Evolutionary conservation across 768 basidiomycete species (phyloP), one percentile per base, ranked within the genome.

Genomic region (Mycena filopes): DNA sequence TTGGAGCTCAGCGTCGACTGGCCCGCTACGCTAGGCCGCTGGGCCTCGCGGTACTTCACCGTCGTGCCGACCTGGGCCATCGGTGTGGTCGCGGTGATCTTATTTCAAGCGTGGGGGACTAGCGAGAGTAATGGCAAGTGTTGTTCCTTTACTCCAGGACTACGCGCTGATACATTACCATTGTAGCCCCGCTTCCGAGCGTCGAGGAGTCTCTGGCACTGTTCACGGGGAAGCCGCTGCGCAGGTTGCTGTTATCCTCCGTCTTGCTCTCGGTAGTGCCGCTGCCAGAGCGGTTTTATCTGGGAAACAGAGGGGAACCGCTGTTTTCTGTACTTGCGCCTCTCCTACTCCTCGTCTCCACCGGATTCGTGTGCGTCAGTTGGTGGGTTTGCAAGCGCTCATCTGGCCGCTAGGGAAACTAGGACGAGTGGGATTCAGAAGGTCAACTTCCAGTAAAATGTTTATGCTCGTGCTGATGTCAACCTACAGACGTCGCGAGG

Each of bases 1-100:
- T 67, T 96, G 4, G 69, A 74, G 2, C 72, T 97, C n/a, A 76
- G 78, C 16, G 72, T 97, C 9, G 93, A 96, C 73, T 88, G 89
- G 87, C 80, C 82, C 75, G 81, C 85, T 12, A 93, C 90, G 2
- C 62, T 94, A 8, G 93, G 93, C 2, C 83, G 91, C 40, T 84
- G 87, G 75, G 87, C 89, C 1, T 79, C 88, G 20, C 83, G 97
- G 25, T 98, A 94, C 78, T 85, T 90, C 49, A 89, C 87, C 33
- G 88, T 89, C 2, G 70, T 93, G 0, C 80, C 89, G 4, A 84
- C 85, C 28, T 98, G 96, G 91, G 82, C 88, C 3, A 79, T 91
- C 2, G 94, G 92, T 5, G 76, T 94, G n/a, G 85, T 88, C 1
- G 80, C 85, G 5, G 68, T 92, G 18, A 71, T 89, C 0, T 58